Evolutionary conservation across 495 filamentous ascomycete species (phyloP), one percentile per base, ranked within the genome.

Genomic region (Podospora pseudoanserina): DNA sequence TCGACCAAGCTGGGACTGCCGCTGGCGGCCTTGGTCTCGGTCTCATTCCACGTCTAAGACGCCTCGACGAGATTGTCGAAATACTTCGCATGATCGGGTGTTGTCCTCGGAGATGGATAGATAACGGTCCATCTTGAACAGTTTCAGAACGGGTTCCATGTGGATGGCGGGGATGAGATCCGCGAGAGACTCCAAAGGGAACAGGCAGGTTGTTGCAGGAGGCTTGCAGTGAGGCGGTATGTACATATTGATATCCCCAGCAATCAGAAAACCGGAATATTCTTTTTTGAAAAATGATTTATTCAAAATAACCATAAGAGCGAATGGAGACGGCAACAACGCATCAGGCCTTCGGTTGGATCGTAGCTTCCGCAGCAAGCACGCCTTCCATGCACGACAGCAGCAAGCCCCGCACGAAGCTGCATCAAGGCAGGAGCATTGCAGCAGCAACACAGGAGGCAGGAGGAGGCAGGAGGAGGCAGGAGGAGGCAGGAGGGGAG

Each of bases 261-360:
- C 11, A 26, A 58, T 58, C 55, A 19, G 55, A 58, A 20, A 58
- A 11, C 30, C 16, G 6, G 15, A 66, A 60, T 59, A 60, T 66
- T 26, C 20, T 58, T 34, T 34, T 4, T 19, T 19, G 19, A 60
- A 61, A 49, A 23, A 30, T 58, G 23, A 61, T 65, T 65, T 65
- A 54, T 44, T 59, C 30, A 15, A 44, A 4, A 2, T 4, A 20
- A 27, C 15, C 20, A 58, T 5, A 59, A 6, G 5, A 58, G 61
- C 16, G 57, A 27, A 20, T 34, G 15, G 54, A 49, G 20, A 39
- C 27, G 20, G n/a, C 49, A 56, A 68, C 64, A 67, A 49, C 61
- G 28, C 66, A 68, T 68, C 66, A 60, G 30, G 32, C 15, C 28
- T 19, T 70, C 66, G 68, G 68, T 73, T 73, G 71, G 71, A 73